These are phyloP conservation scores for Lanmaoa rubissima DNA, from an alignment of 768 basidiomycete species.

Conservation along the genomic window DNA sequence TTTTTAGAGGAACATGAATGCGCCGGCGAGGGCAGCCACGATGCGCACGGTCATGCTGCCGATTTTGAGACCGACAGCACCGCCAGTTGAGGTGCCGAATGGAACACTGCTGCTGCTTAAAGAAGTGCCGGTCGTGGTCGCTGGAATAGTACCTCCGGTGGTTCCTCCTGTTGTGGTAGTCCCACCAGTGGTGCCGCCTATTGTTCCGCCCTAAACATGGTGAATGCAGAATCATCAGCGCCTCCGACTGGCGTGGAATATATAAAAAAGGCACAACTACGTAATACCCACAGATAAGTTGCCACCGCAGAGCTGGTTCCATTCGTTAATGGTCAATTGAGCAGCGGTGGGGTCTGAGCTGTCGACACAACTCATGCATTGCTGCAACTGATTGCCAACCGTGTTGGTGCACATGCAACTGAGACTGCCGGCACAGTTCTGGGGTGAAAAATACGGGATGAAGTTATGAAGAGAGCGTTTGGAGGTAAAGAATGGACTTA, in stretches of 20 bases:
- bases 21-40: conserved; percentile 10
- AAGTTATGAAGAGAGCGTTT: too few relatives aligned
- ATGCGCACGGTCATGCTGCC: conserved; percentile 1
- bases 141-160: too few relatives aligned
- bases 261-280: not conserved
- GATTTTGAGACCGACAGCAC: conserved; percentile 4
- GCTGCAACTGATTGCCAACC: conserved; percentile 11
- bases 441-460: not conserved
- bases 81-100: not conserved
- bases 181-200: not conserved
- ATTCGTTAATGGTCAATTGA: conserved; percentile 6
- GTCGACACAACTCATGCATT: conserved; percentile 24
- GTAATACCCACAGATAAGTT: conserved; percentile 18
- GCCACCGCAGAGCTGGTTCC: conserved; percentile 19
- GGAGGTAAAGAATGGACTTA: conserved; percentile 2
- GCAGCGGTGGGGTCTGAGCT: conserved; percentile 3
- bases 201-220: conserved; percentile 3
- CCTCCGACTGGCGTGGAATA: too few relatives aligned
- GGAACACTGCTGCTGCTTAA: not conserved
- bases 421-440: conserved; percentile 10
- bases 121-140: not conserved
- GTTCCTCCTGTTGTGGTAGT: not conserved
- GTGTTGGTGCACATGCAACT: conserved; percentile 13
- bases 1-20: conserved; percentile 4
- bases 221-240: not conserved